Evolutionary conservation across 805 yeast genomes (phyloP).

Genomic region (Metschnikowia drakensbergensis): DNA sequence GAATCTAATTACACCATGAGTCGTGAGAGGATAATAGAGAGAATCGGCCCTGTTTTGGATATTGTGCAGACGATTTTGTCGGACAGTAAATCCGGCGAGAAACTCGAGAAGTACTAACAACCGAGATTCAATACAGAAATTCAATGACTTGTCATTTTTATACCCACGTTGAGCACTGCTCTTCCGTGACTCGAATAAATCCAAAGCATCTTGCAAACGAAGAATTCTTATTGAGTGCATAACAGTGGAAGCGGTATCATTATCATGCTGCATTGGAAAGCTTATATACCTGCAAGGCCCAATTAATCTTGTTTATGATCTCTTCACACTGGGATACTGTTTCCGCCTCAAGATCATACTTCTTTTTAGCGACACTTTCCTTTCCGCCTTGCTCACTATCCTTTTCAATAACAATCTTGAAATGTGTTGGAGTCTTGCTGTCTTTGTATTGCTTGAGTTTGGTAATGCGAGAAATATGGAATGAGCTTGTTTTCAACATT

Average conservation of each 20-base stretch:
- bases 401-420: conserved; percentile 66
- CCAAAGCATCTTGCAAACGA: too few relatives aligned
- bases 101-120: conserved; percentile 1
- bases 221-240: too few relatives aligned
- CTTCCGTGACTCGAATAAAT: too few relatives aligned
- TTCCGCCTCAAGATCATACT: conserved; percentile 82
- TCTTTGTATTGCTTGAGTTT: conserved; percentile 67
- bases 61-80: background rate
- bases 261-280: conserved; percentile 20
- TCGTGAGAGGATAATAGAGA: background rate
- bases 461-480: conserved; percentile 75
- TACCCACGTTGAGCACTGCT: background rate
- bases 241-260: too few relatives aligned
- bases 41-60: background rate
- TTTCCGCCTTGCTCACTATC: conserved; percentile 29
- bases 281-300: conserved; percentile 53
- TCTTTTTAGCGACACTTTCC: conserved; percentile 66
- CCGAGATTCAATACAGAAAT: background rate
- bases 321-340: conserved; percentile 60
- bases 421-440: conserved; percentile 65
- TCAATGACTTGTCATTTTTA: conserved; percentile 5
- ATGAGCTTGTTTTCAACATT: conserved; percentile 76
- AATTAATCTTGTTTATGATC: conserved; percentile 66
- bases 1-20: background rate
- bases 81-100: background rate